phyloP scores from a whole-genome alignment of 352 stramenopile species.

The Pythium rishiriense region DNA sequence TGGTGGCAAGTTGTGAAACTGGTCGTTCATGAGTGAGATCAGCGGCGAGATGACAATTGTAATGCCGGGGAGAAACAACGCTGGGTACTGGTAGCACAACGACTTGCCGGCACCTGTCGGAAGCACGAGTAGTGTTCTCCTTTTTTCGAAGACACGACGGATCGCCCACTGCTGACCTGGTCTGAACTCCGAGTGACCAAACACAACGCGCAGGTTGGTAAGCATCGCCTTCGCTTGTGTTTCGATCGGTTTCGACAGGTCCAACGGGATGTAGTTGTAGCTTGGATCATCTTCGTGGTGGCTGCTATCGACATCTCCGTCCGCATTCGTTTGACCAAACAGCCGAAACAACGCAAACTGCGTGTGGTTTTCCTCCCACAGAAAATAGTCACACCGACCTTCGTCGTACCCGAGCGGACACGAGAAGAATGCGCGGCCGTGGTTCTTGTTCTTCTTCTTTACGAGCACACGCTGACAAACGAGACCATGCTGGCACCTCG shows the following conservation, averaged over 20 bases:
- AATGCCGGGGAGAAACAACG: slow-evolving; percentile 80
- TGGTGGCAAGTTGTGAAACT: slow-evolving; percentile 82
- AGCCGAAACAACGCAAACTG: slow-evolving; percentile 63
- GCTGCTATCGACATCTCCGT: not conserved
- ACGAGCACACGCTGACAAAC: slow-evolving; percentile 59
- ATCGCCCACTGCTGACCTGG: slow-evolving; percentile 84
- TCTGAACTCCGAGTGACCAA: slow-evolving; percentile 83
- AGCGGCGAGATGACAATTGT: slow-evolving; percentile 93
- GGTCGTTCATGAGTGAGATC: slow-evolving; percentile 93
- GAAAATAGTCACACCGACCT: slow-evolving; percentile 82
- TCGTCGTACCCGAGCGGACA: slow-evolving; percentile 73
- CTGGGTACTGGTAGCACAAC: slow-evolving; percentile 96
- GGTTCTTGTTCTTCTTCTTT: slow-evolving; percentile 88
- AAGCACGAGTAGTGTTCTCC: slow-evolving; percentile 91
- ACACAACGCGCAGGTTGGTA: slow-evolving; percentile 81
- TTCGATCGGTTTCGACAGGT: slow-evolving; percentile 46
- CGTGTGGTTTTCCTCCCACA: slow-evolving; percentile 81
- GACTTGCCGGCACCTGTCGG: slow-evolving; percentile 98
- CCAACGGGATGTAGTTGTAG: slow-evolving; percentile 49
- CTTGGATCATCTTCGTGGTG: slow-evolving; percentile 1
- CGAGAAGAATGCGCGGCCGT: slow-evolving; percentile 68
- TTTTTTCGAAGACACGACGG: slow-evolving; percentile 56
- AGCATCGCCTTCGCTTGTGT: slow-evolving; percentile 52
- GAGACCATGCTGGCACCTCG: slow-evolving; percentile 70
- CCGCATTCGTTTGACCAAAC: slow-evolving; percentile 20